Evolutionary conservation across 1,139 yeast species (phyloP), one percentile per base, ranked within the genome.

Genomic region (Magnusiomyces sp.): DNA sequence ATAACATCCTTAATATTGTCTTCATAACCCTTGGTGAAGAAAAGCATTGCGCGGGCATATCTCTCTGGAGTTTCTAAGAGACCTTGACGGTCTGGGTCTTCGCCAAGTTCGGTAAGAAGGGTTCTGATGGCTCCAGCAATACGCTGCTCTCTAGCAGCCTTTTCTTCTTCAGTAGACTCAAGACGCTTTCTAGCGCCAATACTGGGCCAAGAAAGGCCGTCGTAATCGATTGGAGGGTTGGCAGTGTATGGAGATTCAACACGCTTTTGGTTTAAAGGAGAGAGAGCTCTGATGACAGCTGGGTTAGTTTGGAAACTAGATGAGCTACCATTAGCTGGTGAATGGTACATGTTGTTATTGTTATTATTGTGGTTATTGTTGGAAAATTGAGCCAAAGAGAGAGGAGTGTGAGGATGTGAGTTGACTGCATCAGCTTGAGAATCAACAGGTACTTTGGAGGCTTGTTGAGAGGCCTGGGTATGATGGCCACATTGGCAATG

Each of bases 1-100:
- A 94, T 84, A 33, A 90, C 97, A 63, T 89, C 96, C 54, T 60
- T 59, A 42, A 70, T 60, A 64, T 89, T 89, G 59, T 90, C 95
- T 68, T 90, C 96, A 66, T 92, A 92, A 10, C 99, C 99, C 64
- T 89, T 87, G 20, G 99, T 92, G 73, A 94, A 89, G 62, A 73
- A 92, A 48, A 92, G 74, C 95, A 92, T 88, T 20, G 99, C 98
- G 55, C 95, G 76, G 1, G 99, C 98, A 65, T 89, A 92, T 58
- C 99, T 71, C 62, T 88, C 94, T 1, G 99, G 99, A 0, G 99
- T 92, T 62, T 90, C 96, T 61, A 85, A 67, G 36, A 92, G 70
- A 0, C 99, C 99, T 64, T 90, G 96, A 59, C 99, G 75, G 31
- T 74, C 72, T 1, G 83, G 81, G 62, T 94, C 97, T 67, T 92